These are phyloP conservation scores for Emmonsiellopsis sp. DNA, from an alignment of 2,329 filamentous ascomycete genomes.

Conservation along the genomic window DNA sequence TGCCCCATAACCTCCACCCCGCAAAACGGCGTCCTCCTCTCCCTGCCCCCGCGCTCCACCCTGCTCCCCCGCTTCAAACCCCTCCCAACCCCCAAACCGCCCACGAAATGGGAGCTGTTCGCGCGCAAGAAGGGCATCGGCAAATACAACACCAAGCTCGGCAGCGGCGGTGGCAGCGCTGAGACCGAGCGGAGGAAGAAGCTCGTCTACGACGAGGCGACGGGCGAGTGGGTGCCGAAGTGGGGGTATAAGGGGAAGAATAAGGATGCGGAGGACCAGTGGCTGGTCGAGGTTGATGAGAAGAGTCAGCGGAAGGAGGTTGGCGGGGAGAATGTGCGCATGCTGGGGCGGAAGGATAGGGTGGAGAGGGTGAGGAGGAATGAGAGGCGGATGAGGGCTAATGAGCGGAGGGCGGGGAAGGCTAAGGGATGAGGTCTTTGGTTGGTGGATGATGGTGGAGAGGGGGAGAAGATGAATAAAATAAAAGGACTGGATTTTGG, in stretches of 20 bases:
- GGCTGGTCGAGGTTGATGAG: slow-evolving; percentile 86
- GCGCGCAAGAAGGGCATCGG: slow-evolving; percentile 90
- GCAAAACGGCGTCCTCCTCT: slow-evolving; percentile 61
- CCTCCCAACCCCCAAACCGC: slow-evolving; percentile 67
- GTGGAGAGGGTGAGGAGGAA: slow-evolving; percentile 51
- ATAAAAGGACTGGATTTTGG: background rate
- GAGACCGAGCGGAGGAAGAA: slow-evolving; percentile 56
- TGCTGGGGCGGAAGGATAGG: slow-evolving; percentile 25
- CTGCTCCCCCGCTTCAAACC: slow-evolving; percentile 84
- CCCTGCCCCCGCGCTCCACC: slow-evolving; percentile 62
- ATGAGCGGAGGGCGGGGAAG: slow-evolving; percentile 40
- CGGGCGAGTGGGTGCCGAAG: slow-evolving; percentile 80
- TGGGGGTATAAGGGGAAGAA: slow-evolving; percentile 93
- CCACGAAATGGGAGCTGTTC: slow-evolving; percentile 94
- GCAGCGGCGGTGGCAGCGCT: slow-evolving; percentile 44
- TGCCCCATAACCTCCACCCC: slow-evolving; percentile 64
- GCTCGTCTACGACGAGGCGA: slow-evolving; percentile 73
- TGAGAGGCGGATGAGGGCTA: slow-evolving; percentile 60
- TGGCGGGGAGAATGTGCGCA: slow-evolving; percentile 40
- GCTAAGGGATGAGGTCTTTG: slow-evolving; percentile 7
- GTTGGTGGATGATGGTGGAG: slow-evolving; percentile 1
- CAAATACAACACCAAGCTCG: slow-evolving; percentile 62
- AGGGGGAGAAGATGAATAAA: background rate
- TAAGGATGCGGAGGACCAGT: slow-evolving; percentile 72
- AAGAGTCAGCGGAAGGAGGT: slow-evolving; percentile 59